These are phyloP conservation scores for Hygrophorus russula DNA, from an alignment of 768 basidiomycete genomes.

Conservation along the genomic window DNA sequence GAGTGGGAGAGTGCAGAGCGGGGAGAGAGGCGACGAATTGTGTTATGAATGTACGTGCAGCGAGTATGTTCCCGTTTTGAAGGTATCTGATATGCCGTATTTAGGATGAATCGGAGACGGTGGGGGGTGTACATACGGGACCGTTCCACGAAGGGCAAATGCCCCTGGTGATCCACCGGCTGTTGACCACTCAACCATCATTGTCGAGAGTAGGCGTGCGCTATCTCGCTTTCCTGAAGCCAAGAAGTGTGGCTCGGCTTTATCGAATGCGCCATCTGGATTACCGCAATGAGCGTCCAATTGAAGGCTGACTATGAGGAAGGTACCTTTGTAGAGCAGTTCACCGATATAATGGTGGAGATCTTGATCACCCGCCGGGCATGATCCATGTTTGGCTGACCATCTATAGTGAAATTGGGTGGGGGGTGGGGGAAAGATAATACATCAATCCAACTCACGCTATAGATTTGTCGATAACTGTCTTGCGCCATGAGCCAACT, in stretches of 20 bases:
- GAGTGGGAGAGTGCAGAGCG: constrained; percentile 19
- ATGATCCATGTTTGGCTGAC: constrained; percentile 69
- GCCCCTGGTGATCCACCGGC: constrained; percentile 43
- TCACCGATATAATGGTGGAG: constrained; percentile 89
- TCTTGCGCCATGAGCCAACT: constrained; percentile 81
- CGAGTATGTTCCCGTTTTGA: constrained; percentile 82
- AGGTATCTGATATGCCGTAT: constrained; percentile 41
- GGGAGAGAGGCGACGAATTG: constrained; percentile 61
- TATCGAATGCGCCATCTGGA: constrained; percentile 63
- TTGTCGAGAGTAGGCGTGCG: constrained; percentile 73
- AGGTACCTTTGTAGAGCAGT: constrained; percentile 68
- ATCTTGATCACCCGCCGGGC: constrained; percentile 79
- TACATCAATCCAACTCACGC: constrained; percentile 39
- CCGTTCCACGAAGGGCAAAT: constrained; percentile 75
- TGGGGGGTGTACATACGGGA: constrained; percentile 54
- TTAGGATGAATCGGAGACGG: neutral
- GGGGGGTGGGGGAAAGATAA: constrained; percentile 3
- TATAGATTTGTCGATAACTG: constrained; percentile 73
- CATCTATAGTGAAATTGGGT: constrained; percentile 43
- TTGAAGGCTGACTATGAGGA: neutral
- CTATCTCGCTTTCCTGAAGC: constrained; percentile 85
- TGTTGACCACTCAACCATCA: constrained; percentile 73
- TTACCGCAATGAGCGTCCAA: neutral
- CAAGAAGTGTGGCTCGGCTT: constrained; percentile 75
- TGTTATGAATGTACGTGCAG: constrained; percentile 86